Evolutionary conservation across 208 protist genomes (phyloP).

Genomic region (Spongospora subterranea): DNA sequence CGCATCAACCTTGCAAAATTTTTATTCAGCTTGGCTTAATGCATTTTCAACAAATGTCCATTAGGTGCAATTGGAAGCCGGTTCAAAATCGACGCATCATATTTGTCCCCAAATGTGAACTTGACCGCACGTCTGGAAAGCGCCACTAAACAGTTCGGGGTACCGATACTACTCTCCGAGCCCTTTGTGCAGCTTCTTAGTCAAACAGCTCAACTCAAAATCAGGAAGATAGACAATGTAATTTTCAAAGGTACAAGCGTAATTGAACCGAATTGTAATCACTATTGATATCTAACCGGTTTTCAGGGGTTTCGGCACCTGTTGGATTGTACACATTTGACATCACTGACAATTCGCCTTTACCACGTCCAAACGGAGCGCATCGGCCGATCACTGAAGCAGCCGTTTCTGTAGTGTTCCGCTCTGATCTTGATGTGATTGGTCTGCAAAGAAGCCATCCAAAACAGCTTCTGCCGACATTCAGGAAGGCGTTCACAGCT

Average conservation of each 20-base stretch:
- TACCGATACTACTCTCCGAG: conserved; percentile 51
- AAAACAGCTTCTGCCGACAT: background rate
- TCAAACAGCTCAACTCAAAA: background rate
- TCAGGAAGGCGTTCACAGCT: background rate
- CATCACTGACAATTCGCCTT: conserved; percentile 7
- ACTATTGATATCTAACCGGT: no score
- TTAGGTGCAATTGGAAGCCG: conserved; percentile 64
- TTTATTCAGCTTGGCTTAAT: background rate
- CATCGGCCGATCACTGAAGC: background rate
- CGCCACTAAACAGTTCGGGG: conserved; percentile 67
- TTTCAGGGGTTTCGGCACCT: background rate
- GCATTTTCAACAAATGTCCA: background rate
- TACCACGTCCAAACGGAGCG: background rate
- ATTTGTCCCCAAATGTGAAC: conserved; percentile 71
- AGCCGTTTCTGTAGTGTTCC: background rate
- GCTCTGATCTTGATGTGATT: background rate
- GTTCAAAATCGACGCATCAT: conserved; percentile 70
- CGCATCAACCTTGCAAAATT: background rate
- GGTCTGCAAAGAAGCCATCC: background rate
- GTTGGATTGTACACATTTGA: background rate
- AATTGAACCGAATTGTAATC: no score
- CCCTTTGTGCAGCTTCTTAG: background rate
- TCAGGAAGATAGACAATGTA: background rate
- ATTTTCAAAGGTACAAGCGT: background rate
- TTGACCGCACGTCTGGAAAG: conserved; percentile 64